A percentile compares a stretch with the other conserved stretches of the same genome.
These are phyloP conservation scores for Leucosporidium yakuticum DNA, from an alignment of 768 basidiomycete species.

Conservation along the genomic window DNA sequence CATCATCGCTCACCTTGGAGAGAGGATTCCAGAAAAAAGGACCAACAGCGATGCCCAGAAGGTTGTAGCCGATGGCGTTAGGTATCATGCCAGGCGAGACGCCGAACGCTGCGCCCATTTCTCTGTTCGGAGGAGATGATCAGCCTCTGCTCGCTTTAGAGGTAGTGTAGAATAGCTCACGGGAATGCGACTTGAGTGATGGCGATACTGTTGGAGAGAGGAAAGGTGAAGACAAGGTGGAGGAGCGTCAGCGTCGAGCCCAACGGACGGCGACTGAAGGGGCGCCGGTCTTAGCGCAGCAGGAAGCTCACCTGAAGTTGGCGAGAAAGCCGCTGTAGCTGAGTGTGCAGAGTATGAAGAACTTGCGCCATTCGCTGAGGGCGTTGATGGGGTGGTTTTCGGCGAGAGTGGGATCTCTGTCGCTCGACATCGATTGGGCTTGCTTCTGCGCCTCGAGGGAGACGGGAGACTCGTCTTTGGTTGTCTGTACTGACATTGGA, in stretches of 20 bases:
- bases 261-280: background rate
- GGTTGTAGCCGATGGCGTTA: conserved; percentile 33
- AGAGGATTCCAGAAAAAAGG: conserved; percentile 38
- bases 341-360: conserved; percentile 30
- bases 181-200: background rate
- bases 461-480: too few species aligned
- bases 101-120: conserved; percentile 23
- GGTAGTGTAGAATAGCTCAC: too few species aligned
- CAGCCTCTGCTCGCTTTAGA: too few species aligned
- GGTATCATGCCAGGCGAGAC: conserved; percentile 21
- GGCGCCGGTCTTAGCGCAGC: background rate
- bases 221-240: too few species aligned
- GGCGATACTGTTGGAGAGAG: background rate
- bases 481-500: too few species aligned
- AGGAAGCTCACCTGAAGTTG: conserved; percentile 31
- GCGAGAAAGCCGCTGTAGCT: conserved; percentile 34
- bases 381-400: conserved; percentile 37
- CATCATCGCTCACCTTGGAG: background rate
- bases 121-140: background rate
- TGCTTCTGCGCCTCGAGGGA: too few species aligned
- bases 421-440: too few species aligned
- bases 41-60: conserved; percentile 38
- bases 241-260: background rate
- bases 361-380: conserved; percentile 23
- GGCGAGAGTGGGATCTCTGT: conserved; percentile 9